These are phyloP conservation scores for Nemania diffusa DNA, from an alignment of 2,329 filamentous ascomycete species.

Conservation along the genomic window DNA sequence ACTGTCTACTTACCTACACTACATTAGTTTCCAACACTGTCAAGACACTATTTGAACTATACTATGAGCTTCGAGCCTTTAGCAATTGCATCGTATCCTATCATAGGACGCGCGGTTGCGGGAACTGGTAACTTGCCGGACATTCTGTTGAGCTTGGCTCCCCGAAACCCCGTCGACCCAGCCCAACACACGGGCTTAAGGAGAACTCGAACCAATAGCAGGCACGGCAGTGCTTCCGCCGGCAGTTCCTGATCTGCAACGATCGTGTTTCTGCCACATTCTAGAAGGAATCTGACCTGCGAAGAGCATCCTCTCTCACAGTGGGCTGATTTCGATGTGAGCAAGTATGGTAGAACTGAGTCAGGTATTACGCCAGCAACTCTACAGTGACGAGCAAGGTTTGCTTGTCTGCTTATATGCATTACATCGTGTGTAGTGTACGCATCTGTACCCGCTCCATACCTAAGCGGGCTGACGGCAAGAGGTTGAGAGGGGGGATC, in stretches of 20 bases:
- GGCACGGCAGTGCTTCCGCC: conserved; percentile 19
- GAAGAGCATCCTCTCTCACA: conserved; percentile 4
- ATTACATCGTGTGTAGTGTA: neutral
- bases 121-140: conserved; percentile 20
- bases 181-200: neutral
- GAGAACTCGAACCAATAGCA: conserved; percentile 26
- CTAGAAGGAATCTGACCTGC: conserved; percentile 24
- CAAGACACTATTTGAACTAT: neutral
- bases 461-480: neutral
- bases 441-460: neutral
- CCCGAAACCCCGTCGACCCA: conserved; percentile 23
- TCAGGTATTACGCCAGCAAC: neutral
- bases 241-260: conserved; percentile 33
- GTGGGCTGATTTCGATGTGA: conserved; percentile 2
- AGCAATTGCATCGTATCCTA: neutral
- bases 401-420: conserved; percentile 8
- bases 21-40: neutral
- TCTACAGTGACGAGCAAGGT: neutral
- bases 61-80: neutral
- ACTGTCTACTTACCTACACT: neutral
- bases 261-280: conserved; percentile 25
- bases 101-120: neutral
- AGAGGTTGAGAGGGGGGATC: neutral
- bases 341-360: neutral
- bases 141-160: conserved; percentile 12